A percentile compares a stretch with the other conserved stretches of the same genome.
Conservation (phyloP, 2,329 filamentous ascomycete genomes). For the Pyrenochaeta sp. region DNA sequence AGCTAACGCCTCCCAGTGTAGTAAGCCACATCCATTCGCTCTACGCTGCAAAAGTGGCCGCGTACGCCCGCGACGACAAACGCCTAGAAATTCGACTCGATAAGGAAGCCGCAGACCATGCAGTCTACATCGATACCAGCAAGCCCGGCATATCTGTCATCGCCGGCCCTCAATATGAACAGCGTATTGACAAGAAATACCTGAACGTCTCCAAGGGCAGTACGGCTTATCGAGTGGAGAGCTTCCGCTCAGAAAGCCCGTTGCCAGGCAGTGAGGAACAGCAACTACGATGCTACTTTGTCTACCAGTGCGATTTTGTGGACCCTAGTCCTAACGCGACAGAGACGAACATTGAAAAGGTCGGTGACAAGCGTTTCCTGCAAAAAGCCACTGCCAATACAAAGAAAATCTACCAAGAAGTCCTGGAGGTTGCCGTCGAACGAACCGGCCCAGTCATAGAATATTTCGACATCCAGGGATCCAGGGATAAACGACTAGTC, state of each 20-base stretch:
- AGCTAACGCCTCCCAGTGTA: slow-evolving; percentile 60
- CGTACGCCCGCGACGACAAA: slow-evolving; percentile 92
- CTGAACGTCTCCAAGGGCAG: slow-evolving; percentile 77
- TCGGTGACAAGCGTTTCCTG: slow-evolving; percentile 92
- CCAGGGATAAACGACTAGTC: slow-evolving; percentile 90
- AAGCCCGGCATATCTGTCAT: slow-evolving; percentile 81
- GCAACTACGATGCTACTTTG: slow-evolving; percentile 95
- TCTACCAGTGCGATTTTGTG: slow-evolving; percentile 94
- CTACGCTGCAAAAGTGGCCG: slow-evolving; percentile 95
- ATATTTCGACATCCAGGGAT: slow-evolving; percentile 93
- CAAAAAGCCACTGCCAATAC: slow-evolving; percentile 97
- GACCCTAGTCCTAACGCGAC: slow-evolving; percentile 74
- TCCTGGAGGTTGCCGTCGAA: slow-evolving; percentile 84
- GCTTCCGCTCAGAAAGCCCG: slow-evolving; percentile 88
- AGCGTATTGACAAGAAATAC: slow-evolving; percentile 93
- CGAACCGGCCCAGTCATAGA: slow-evolving; percentile 96
- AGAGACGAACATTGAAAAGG: slow-evolving; percentile 89
- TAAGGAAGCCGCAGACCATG: slow-evolving; percentile 93
- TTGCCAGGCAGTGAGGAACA: slow-evolving; percentile 79
- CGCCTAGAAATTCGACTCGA: slow-evolving; percentile 92
- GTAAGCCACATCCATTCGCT: slow-evolving; percentile 94
- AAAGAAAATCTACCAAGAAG: slow-evolving; percentile 92
- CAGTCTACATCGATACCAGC: slow-evolving; percentile 98
- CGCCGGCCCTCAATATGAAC: slow-evolving; percentile 88
- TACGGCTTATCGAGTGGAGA: slow-evolving; percentile 91